A percentile compares a stretch with the other conserved stretches of the same genome.
Conservation (phyloP, 306 rosid species). For the Psophocarpus tetragonolobus region DNA sequence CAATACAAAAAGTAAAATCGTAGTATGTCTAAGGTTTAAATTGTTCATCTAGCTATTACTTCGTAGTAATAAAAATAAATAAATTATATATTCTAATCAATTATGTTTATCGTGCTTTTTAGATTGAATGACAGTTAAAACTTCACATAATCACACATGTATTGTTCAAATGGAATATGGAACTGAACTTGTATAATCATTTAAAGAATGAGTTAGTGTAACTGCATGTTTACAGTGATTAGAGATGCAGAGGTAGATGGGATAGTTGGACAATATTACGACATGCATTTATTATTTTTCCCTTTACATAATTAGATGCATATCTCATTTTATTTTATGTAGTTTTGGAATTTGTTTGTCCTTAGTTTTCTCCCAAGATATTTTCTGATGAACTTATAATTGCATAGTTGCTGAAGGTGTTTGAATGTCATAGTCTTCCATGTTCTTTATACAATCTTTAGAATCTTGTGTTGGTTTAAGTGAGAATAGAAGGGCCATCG, state of each 20-base stretch:
- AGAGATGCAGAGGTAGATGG: background rate
- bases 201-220: background rate
- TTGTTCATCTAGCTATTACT: background rate
- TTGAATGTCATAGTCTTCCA: constrained; percentile 1
- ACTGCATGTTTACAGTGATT: background rate
- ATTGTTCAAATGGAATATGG: background rate
- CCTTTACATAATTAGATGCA: background rate
- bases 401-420: background rate
- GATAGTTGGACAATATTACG: background rate
- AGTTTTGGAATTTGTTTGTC: background rate
- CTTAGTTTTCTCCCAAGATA: background rate
- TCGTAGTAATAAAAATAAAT: background rate
- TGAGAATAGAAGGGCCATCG: background rate
- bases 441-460: constrained; percentile 2
- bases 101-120: background rate
- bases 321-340: background rate
- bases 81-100: background rate
- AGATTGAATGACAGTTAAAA: background rate
- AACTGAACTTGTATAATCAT: background rate
- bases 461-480: constrained; percentile 22
- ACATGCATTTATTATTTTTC: constrained; percentile 4
- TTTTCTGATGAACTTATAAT: constrained; percentile 14
- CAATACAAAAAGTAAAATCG: background rate
- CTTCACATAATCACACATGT: background rate
- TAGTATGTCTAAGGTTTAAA: constrained; percentile 2